Evolutionary conservation across 1,284 basidiomycete genomes (phyloP).

Genomic region (Boletus nobilissimus): DNA sequence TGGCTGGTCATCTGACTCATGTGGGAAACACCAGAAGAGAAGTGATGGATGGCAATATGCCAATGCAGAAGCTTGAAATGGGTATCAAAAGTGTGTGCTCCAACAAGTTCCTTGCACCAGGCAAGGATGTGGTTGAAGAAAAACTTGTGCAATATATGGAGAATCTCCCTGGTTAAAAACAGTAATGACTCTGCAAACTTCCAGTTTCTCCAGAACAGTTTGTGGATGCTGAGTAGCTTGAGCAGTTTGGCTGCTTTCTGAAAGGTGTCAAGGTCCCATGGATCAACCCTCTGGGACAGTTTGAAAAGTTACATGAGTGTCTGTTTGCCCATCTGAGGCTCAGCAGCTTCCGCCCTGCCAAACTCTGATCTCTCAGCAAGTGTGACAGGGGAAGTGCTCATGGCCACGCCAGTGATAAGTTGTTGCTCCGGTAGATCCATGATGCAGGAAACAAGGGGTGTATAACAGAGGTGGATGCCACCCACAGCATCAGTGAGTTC

Average conservation of each 20-base stretch:
- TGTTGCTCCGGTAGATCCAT: neutral
- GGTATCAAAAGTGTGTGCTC: neutral
- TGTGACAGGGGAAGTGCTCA: neutral
- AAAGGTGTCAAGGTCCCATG: neutral
- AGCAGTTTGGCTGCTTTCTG: neutral
- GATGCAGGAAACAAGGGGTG: neutral
- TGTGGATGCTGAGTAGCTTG: neutral
- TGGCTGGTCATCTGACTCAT: neutral
- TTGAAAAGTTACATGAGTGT: rapidly evolving
- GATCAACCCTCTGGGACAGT: neutral
- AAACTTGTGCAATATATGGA: neutral
- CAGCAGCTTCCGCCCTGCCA: rapidly evolving
- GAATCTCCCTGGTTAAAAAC: neutral
- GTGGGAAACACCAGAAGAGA: neutral
- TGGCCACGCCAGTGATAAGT: neutral
- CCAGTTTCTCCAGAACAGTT: neutral
- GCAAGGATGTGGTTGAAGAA: too few relatives aligned
- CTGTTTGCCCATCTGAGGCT: neutral
- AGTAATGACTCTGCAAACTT: neutral
- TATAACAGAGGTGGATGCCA: neutral
- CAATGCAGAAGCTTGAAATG: neutral
- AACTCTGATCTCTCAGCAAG: neutral
- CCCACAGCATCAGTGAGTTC: neutral
- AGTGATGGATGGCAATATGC: neutral
- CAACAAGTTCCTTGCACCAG: neutral